A percentile compares a stretch with the other conserved stretches of the same genome.
Conservation (phyloP, 2,329 filamentous ascomycete species). For the Torrubiella hemipterigena region DNA sequence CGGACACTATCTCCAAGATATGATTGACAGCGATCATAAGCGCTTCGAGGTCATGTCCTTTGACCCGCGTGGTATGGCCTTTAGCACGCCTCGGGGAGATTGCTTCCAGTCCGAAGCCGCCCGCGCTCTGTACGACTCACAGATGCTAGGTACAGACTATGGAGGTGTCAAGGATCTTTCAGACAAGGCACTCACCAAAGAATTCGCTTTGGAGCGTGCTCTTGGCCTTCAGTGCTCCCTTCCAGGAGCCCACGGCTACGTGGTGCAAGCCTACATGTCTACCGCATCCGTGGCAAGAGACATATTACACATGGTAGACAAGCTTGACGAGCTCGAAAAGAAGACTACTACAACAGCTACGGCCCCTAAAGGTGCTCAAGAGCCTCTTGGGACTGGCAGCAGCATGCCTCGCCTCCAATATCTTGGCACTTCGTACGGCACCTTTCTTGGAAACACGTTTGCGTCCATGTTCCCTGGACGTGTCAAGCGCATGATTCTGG, state of each 20-base stretch:
- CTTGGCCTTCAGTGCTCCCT: neutral
- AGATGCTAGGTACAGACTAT: neutral
- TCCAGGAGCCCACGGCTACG: neutral
- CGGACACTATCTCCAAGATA: constrained; percentile 14
- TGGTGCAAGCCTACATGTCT: neutral
- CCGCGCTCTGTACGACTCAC: constrained; percentile 6
- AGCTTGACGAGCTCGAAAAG: constrained; percentile 1
- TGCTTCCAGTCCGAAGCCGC: constrained; percentile 11
- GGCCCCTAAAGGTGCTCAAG: neutral
- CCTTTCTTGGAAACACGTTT: constrained; percentile 12
- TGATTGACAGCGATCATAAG: constrained; percentile 15
- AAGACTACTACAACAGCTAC: neutral
- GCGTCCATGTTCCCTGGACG: constrained; percentile 14
- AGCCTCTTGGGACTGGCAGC: neutral
- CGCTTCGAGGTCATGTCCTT: constrained; percentile 26
- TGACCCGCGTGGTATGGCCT: constrained; percentile 24
- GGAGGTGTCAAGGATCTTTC: neutral
- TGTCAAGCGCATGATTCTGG: constrained; percentile 24
- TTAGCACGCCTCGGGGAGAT: constrained; percentile 3
- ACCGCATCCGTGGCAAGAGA: constrained; percentile 3
- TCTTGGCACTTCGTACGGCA: constrained; percentile 12
- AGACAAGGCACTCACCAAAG: neutral
- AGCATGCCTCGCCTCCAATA: neutral
- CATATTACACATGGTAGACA: constrained; percentile 2
- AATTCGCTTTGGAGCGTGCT: neutral